These are phyloP conservation scores for Sporormia fimetaria DNA, from an alignment of 495 filamentous ascomycete species.

Conservation along the genomic window DNA sequence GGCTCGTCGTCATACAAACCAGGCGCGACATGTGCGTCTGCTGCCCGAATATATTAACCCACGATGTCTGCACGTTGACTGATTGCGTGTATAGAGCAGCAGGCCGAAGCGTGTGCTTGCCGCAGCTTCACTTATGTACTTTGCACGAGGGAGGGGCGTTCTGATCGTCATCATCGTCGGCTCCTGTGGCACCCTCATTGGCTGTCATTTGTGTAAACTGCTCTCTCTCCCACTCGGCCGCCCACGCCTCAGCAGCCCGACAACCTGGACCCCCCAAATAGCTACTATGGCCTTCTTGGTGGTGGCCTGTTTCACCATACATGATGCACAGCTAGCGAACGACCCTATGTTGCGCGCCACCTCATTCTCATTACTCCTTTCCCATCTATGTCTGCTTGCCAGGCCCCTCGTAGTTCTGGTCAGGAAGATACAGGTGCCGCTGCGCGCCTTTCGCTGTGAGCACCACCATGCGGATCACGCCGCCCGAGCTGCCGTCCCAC, in stretches of 20 bases:
- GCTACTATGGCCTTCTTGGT: too few relatives aligned
- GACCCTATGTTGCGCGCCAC: not conserved
- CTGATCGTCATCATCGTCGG: too few relatives aligned
- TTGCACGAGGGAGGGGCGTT: not conserved
- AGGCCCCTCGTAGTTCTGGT: slow-evolving; percentile 64
- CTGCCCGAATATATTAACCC: not conserved
- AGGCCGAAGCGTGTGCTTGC: not conserved
- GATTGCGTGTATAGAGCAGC: too few relatives aligned
- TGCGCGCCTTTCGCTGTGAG: slow-evolving; percentile 78
- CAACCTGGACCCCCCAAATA: too few relatives aligned
- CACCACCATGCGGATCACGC: slow-evolving; percentile 95
- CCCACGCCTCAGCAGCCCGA: too few relatives aligned
- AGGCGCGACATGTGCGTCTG: too few relatives aligned
- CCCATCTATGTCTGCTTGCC: slow-evolving; percentile 33
- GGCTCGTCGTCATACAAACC: too few relatives aligned
- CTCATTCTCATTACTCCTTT: not conserved
- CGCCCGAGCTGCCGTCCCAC: slow-evolving; percentile 97
- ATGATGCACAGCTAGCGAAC: not conserved
- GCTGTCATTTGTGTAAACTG: not conserved
- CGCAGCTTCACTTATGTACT: slow-evolving; percentile 1
- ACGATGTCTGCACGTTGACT: too few relatives aligned
- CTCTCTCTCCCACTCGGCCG: not conserved
- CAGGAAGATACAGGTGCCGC: slow-evolving; percentile 81
- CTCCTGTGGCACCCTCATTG: not conserved
- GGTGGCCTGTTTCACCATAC: too few relatives aligned